A percentile compares a stretch with the other conserved stretches of the same genome.
Conservation (phyloP, 2,329 filamentous ascomycete genomes). For the Acrocalymma vagum region DNA sequence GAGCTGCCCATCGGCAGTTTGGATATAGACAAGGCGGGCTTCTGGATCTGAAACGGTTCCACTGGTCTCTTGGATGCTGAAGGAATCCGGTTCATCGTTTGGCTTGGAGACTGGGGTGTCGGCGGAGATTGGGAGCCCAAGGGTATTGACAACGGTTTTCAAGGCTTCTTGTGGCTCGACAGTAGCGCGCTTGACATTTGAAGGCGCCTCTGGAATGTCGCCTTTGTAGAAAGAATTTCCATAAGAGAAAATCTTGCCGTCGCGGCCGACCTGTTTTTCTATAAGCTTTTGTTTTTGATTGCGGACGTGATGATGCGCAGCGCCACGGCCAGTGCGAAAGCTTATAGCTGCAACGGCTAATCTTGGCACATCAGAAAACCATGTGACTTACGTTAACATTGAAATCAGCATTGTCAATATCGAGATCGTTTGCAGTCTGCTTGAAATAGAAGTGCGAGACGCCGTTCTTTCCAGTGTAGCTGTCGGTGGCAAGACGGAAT, state of each 20-base stretch:
- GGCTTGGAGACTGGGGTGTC: constrained; percentile 51
- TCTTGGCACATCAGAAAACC: too few relatives aligned
- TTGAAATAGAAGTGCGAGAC: constrained; percentile 67
- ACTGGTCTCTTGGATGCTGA: constrained; percentile 57
- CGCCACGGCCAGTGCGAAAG: too few relatives aligned
- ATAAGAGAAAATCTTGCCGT: constrained; percentile 66
- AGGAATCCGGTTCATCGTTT: constrained; percentile 46
- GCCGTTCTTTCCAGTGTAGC: constrained; percentile 58
- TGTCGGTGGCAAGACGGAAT: constrained; percentile 15
- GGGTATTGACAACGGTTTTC: constrained; percentile 48
- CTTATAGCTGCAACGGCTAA: too few relatives aligned
- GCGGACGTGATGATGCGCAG: neutral
- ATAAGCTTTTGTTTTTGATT: neutral
- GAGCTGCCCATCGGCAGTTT: constrained; percentile 57
- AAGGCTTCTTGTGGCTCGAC: constrained; percentile 56
- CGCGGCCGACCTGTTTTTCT: constrained; percentile 55
- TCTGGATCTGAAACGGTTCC: constrained; percentile 63
- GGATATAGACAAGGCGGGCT: constrained; percentile 64
- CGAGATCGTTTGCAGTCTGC: constrained; percentile 65
- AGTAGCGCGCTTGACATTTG: constrained; percentile 51
- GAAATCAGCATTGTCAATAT: constrained; percentile 69
- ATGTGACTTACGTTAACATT: constrained; percentile 64
- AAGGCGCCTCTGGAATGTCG: constrained; percentile 46
- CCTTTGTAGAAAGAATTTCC: constrained; percentile 62
- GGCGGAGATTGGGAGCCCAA: constrained; percentile 54